Conservation (phyloP, 345 rosid species). For the Ceriops decandra region DNA sequence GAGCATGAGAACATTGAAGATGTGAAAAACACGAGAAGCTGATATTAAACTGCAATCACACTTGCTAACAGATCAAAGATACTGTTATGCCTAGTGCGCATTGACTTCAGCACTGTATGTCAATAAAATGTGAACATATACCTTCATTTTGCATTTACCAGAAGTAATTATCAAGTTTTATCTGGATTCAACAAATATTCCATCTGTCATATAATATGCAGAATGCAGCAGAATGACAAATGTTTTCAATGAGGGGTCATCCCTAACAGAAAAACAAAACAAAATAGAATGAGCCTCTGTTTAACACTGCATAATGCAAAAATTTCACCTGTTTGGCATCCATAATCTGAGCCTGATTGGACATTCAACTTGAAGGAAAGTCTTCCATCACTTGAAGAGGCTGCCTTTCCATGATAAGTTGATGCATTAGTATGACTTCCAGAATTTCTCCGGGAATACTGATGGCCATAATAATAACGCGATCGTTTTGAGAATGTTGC, state of each 20-base stretch:
- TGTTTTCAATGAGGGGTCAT: background rate
- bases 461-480: constrained; percentile 52
- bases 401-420: constrained; percentile 39
- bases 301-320: background rate
- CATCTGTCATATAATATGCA: too few relatives aligned
- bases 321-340: constrained; percentile 30
- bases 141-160: too few relatives aligned
- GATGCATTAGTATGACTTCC: constrained; percentile 37
- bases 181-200: too few relatives aligned
- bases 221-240: background rate
- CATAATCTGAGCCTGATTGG: constrained; percentile 28
- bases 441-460: constrained; percentile 45
- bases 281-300: background rate
- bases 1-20: background rate
- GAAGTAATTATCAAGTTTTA: too few relatives aligned
- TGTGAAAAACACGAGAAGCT: background rate
- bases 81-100: too few relatives aligned
- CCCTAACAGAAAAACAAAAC: background rate
- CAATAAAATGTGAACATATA: too few relatives aligned
- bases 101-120: too few relatives aligned
- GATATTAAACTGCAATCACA: background rate
- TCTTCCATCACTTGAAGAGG: constrained; percentile 28
- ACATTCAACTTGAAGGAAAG: constrained; percentile 36
- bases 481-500: constrained; percentile 52
- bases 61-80: too few relatives aligned